Percentiles rank a stretch among this genome's conserved stretches.
These are phyloP conservation scores for Sarcodon aspratus DNA, from an alignment of 768 basidiomycete genomes.

Conservation along the genomic window DNA sequence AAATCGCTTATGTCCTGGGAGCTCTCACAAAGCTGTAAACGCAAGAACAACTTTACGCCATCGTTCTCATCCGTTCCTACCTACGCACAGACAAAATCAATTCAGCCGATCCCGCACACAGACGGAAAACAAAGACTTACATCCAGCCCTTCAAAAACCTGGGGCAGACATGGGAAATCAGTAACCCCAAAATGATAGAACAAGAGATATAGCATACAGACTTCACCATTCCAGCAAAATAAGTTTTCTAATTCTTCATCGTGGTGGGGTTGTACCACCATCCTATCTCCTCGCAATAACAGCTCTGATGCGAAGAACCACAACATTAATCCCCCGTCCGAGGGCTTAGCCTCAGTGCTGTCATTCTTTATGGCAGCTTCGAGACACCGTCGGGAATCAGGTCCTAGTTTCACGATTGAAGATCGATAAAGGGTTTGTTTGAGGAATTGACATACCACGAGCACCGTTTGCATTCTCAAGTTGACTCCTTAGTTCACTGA, in stretches of 20 bases:
- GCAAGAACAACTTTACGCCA: constrained; percentile 39
- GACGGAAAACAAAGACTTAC: constrained; percentile 23
- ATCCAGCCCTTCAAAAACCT: constrained; percentile 75
- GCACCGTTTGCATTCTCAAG: constrained; percentile 40
- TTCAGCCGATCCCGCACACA: background rate
- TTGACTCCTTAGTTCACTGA: constrained; percentile 14
- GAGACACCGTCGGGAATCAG: constrained; percentile 42
- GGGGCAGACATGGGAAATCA: background rate
- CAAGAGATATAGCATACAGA: constrained; percentile 14
- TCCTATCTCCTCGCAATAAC: constrained; percentile 47
- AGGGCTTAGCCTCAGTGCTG: background rate
- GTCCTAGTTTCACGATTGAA: constrained; percentile 32
- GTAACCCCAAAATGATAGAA: background rate
- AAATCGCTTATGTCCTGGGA: constrained; percentile 34
- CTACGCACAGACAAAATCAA: constrained; percentile 21
- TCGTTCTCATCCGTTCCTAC: constrained; percentile 58
- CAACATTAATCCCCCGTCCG: constrained; percentile 14
- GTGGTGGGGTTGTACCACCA: constrained; percentile 58
- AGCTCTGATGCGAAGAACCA: constrained; percentile 70
- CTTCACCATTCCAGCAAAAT: constrained; percentile 86
- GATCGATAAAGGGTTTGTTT: background rate
- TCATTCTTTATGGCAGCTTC: constrained; percentile 9
- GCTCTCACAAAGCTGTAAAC: constrained; percentile 12
- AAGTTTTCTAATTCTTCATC: constrained; percentile 35
- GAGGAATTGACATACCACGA: constrained; percentile 34